These are phyloP conservation scores for Blastomyces parvus DNA, from an alignment of 2,329 filamentous ascomycete species.

Conservation along the genomic window DNA sequence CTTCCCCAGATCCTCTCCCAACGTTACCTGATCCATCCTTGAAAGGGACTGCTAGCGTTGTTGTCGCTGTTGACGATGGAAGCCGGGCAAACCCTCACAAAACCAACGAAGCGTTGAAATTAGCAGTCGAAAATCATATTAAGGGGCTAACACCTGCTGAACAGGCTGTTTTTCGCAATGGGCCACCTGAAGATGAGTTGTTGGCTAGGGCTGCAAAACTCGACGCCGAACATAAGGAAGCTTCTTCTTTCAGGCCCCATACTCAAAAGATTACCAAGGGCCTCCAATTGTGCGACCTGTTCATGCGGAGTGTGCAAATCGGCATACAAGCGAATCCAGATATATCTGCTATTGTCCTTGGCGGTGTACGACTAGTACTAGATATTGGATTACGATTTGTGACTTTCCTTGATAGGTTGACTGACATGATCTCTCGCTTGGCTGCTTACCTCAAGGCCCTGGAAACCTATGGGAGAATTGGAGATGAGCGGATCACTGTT, in stretches of 20 bases:
- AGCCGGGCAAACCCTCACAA: neutral
- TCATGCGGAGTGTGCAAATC: neutral
- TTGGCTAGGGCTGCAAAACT: neutral
- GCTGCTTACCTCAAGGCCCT: neutral
- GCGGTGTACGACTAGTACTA: slow-evolving; percentile 2
- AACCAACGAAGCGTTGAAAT: neutral
- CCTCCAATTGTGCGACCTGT: neutral
- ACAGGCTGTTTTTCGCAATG: neutral
- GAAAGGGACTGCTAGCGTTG: neutral
- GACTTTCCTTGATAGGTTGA: neutral
- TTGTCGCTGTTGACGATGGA: neutral
- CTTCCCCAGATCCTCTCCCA: neutral
- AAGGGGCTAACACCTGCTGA: neutral
- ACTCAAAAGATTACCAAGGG: neutral
- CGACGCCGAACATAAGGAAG: neutral
- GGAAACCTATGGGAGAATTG: neutral
- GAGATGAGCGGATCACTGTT: neutral
- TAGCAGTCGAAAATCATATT: slow-evolving; percentile 4
- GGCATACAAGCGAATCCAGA: neutral
- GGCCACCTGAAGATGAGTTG: neutral
- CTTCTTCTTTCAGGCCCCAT: neutral
- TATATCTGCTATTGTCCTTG: neutral
- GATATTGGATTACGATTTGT: neutral
- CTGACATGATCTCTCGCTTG: slow-evolving; percentile 3
- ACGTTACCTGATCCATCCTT: neutral